Evolutionary conservation across 2,329 filamentous ascomycete genomes (phyloP).

Genomic region (Epichloe scottii): DNA sequence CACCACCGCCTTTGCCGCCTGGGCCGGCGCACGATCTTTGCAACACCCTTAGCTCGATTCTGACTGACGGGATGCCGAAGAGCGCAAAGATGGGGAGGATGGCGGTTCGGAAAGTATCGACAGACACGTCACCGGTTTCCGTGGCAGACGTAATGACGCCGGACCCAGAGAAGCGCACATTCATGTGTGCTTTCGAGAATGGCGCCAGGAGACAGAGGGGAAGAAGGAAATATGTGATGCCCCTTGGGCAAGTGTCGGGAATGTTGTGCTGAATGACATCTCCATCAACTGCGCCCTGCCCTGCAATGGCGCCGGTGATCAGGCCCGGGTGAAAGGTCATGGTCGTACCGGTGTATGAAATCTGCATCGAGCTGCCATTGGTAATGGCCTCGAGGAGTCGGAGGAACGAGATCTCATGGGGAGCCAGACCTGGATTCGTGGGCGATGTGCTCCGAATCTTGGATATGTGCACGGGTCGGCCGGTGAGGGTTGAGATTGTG

Average conservation of each 20-base stretch:
- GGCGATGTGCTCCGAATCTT: conserved; percentile 82
- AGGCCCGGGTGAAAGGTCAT: conserved; percentile 85
- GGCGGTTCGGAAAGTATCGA: conserved; percentile 87
- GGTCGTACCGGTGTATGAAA: conserved; percentile 90
- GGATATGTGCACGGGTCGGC: conserved; percentile 79
- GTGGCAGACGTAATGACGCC: conserved; percentile 88
- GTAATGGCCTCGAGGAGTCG: conserved; percentile 89
- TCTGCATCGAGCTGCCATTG: conserved; percentile 89
- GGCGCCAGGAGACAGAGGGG: conserved; percentile 83
- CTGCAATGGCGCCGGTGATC: conserved; percentile 73
- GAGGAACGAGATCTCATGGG: conserved; percentile 90
- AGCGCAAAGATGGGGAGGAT: conserved; percentile 80
- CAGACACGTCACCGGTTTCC: conserved; percentile 71
- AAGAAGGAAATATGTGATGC: conserved; percentile 83
- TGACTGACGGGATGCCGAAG: conserved; percentile 69
- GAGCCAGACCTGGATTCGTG: conserved; percentile 76
- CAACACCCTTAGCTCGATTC: conserved; percentile 76
- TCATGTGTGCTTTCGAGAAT: conserved; percentile 84
- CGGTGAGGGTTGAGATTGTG: conserved; percentile 81
- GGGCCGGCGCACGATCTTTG: conserved; percentile 66
- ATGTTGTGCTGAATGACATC: conserved; percentile 74
- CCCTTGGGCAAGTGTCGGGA: conserved; percentile 62
- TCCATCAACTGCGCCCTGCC: conserved; percentile 54
- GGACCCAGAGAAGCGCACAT: conserved; percentile 77
- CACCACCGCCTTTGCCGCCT: conserved; percentile 68